Percentiles rank a stretch among this genome's conserved stretches.
phyloP scores from a whole-genome alignment of 257 asterid species.

The Plantago ovata region DNA sequence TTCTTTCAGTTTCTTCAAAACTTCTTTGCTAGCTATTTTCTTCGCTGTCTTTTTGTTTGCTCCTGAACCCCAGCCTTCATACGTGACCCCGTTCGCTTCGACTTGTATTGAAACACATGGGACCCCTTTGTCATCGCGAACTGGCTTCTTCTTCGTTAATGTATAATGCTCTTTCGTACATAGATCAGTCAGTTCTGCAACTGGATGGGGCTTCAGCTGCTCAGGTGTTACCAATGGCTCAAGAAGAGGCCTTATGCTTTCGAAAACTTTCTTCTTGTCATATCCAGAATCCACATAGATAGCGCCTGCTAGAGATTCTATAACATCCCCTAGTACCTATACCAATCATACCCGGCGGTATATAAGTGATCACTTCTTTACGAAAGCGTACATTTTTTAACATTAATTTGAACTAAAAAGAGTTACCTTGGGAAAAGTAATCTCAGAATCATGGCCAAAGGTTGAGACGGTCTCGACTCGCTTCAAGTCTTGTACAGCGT shows the following conservation, averaged over 20 bases:
- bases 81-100: constrained; percentile 46
- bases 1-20: constrained; percentile 39
- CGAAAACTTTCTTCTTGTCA: constrained; percentile 43
- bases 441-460: constrained; percentile 75
- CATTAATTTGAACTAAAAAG: no score
- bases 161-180: constrained; percentile 45
- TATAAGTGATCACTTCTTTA: background rate
- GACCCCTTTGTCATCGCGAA: constrained; percentile 25
- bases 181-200: constrained; percentile 53
- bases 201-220: constrained; percentile 58
- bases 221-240: constrained; percentile 78
- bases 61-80: constrained; percentile 27
- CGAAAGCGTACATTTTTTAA: no score
- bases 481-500: constrained; percentile 24
- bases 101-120: constrained; percentile 43
- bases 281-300: constrained; percentile 68
- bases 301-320: constrained; percentile 83
- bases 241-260: constrained; percentile 61
- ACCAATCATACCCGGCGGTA: constrained; percentile 9
- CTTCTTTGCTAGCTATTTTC: constrained; percentile 46
- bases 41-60: constrained; percentile 36
- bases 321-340: constrained; percentile 84
- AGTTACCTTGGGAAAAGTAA: constrained; percentile 63
- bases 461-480: constrained; percentile 31
- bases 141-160: constrained; percentile 24